phyloP scores from a whole-genome alignment of 352 stramenopile genomes.

The Pythium phragmiticola region DNA sequence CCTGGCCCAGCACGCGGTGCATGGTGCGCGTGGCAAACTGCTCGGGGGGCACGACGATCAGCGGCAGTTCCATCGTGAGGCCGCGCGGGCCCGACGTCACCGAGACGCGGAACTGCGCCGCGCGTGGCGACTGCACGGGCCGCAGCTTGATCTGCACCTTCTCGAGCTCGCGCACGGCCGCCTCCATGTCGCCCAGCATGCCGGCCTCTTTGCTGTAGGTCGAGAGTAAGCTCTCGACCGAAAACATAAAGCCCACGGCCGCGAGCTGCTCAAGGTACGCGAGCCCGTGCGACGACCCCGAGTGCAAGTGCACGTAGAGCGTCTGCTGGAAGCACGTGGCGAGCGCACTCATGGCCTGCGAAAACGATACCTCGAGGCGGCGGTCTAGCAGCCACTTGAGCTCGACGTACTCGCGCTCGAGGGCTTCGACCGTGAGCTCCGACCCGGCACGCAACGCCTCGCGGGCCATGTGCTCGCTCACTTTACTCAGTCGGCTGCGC shows the following conservation, averaged over 20 bases:
- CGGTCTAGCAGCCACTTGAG: conserved; percentile 85
- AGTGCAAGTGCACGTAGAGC: conserved; percentile 73
- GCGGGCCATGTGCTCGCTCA: conserved; percentile 47
- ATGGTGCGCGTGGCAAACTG: conserved; percentile 45
- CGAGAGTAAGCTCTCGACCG: conserved; percentile 79
- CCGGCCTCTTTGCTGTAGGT: conserved; percentile 84
- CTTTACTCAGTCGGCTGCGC: conserved; percentile 56
- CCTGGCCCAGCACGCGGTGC: conserved; percentile 76
- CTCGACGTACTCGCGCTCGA: conserved; percentile 78
- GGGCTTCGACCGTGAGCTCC: conserved; percentile 67
- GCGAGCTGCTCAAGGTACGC: conserved; percentile 66
- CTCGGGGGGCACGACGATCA: conserved; percentile 47
- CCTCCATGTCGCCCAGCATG: conserved; percentile 85
- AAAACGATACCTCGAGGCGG: conserved; percentile 82
- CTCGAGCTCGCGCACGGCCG: conserved; percentile 70
- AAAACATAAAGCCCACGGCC: conserved; percentile 76
- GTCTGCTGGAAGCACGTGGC: conserved; percentile 88
- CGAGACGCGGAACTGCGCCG: conserved; percentile 67
- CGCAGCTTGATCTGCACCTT: conserved; percentile 66
- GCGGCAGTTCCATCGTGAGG: conserved; percentile 70
- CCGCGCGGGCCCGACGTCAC: conserved; percentile 58
- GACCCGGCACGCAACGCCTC: conserved; percentile 55
- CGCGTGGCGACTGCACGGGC: conserved; percentile 60
- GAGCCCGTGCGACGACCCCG: conserved; percentile 35
- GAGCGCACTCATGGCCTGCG: conserved; percentile 74